Evolutionary conservation across 2,329 filamentous ascomycete genomes (phyloP), one percentile per base, ranked within the genome.

Genomic region (Aquanectria penicillioides): DNA sequence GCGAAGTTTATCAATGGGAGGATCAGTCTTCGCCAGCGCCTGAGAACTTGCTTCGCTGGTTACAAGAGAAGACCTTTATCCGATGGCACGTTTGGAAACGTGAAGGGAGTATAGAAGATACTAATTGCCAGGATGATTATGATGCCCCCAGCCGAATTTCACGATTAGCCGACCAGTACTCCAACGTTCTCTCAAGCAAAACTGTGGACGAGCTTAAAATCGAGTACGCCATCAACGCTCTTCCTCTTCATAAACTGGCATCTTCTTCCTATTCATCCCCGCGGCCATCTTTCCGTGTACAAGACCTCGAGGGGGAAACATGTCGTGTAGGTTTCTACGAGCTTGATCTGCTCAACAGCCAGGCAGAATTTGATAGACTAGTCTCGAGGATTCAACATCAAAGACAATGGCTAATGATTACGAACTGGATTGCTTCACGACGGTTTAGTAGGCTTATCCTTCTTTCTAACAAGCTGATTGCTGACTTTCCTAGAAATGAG

Each of bases 321-420:
- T 8, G n/a, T 28, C 23, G 12, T 22, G 36, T n/a, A 12, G 47
- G 22, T 8, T 13, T 56, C 10, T 49, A 59, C 44, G 8, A 26
- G 3, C 20, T 44, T 17, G 50, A 59, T 4, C 29, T 40, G 6
- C 13, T 55, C 31, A 59, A 59, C 11, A 43, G 50, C 13, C 49
- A 59, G 15, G 56, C 56, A 4, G 50, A 55, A n/a, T 43, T 59
- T 18, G 37, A 55, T 36, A 29, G 22, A 25, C 6, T 43, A n/a
- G 29, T 29, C 2, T 55, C 50, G n/a, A 18, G 37, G 17, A 54
- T 55, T 12, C 26, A 9, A 11, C 23, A 49, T 15, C 4, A 23
- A 6, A 3, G 5, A 1, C 22, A 25, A 6, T 48, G 49, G 43
- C 9, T 36, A 2, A 4, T 11, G 0, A 15, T 59, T 15, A 10